Evolutionary conservation across 1,284 basidiomycete genomes (phyloP), one percentile per base, ranked within the genome.

Genomic region (Sporisorium scitamineum): DNA sequence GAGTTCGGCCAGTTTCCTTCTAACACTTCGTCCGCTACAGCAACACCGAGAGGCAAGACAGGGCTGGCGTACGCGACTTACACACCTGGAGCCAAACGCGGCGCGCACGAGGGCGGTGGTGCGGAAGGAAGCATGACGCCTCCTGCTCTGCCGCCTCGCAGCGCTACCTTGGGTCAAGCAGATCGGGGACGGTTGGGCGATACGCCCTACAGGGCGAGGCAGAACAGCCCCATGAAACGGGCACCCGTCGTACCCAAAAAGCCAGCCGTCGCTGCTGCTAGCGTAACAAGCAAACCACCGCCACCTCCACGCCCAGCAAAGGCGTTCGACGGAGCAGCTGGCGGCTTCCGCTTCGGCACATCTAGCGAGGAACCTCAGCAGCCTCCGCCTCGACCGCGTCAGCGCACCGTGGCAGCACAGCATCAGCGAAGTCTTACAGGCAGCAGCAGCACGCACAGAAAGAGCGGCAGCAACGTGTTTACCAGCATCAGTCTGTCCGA

Each of bases 401-500:
- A 48, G 22, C 51, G 51, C 11, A 44, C 65, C 9, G 22, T 50
- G 27, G 29, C 29, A 2, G 26, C n/a, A 5, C 22, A 32, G 27
- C 32, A 44, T 20, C 34, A 45, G 14, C 39, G 48, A 8, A 58
- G 51, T 27, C 51, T 61, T 44, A 61, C 53, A 1, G 39, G 47
- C 13, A 45, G 31, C 32, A 55, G 54, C 14, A 32, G 11, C 13
- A 14, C 59, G 14, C 70, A 72, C 32, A 24, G 53, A 1, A 72
- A 72, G 44, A 63, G 52, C 24, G 60, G 61, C n/a, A 68, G 64
- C 34, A 65, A 53, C 27, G 61, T 71, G 2, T 76, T 76, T 34
- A 76, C 68, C 26, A 61, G 57, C 45, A 76, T 76, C 50, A 68
- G 64, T 5, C 61, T 76, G 0, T 53, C 54, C 37, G 73, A 76